A percentile compares a stretch with the other conserved stretches of the same genome.
phyloP scores from a whole-genome alignment of 768 basidiomycete species.

The Tulasnella sp. region DNA sequence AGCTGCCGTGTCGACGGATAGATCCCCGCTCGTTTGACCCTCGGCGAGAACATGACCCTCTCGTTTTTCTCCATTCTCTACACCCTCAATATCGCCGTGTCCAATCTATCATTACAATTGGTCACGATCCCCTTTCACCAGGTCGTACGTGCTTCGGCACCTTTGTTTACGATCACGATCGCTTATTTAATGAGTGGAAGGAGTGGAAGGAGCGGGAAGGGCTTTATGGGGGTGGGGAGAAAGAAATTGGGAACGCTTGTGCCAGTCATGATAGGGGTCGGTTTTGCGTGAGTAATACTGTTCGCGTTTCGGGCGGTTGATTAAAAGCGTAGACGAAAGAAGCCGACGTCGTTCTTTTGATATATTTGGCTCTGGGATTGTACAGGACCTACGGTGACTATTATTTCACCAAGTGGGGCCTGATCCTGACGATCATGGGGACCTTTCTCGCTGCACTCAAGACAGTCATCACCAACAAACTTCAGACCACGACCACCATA shows the following conservation, averaged over 20 bases:
- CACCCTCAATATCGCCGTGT: conserved; percentile 88
- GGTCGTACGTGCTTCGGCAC: conserved; percentile 89
- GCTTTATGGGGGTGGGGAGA: conserved; percentile 32
- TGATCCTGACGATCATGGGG: conserved; percentile 79
- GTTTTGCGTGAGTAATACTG: conserved; percentile 80
- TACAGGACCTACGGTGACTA: conserved; percentile 89
- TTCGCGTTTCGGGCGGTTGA: too few species aligned
- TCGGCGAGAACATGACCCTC: conserved; percentile 48
- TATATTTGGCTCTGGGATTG: too few species aligned
- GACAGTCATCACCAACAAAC: conserved; percentile 80
- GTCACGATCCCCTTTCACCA: conserved; percentile 96
- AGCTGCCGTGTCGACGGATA: too few species aligned
- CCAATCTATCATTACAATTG: conserved; percentile 78
- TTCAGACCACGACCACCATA: conserved; percentile 35
- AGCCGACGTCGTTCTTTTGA: too few species aligned
- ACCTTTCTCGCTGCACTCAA: conserved; percentile 88
- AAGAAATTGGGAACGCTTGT: conserved; percentile 60
- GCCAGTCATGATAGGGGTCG: conserved; percentile 84
- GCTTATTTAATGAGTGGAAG: conserved; percentile 54
- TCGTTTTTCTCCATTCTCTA: conserved; percentile 83
- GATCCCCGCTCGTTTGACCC: conserved; percentile 42
- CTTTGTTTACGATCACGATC: conserved; percentile 80
- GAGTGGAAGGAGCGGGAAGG: conserved; percentile 18
- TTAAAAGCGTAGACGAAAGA: too few species aligned
- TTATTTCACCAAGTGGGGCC: conserved; percentile 75